Conservation (phyloP, 1,284 basidiomycete genomes). For the Rhodotorula sp. region DNA sequence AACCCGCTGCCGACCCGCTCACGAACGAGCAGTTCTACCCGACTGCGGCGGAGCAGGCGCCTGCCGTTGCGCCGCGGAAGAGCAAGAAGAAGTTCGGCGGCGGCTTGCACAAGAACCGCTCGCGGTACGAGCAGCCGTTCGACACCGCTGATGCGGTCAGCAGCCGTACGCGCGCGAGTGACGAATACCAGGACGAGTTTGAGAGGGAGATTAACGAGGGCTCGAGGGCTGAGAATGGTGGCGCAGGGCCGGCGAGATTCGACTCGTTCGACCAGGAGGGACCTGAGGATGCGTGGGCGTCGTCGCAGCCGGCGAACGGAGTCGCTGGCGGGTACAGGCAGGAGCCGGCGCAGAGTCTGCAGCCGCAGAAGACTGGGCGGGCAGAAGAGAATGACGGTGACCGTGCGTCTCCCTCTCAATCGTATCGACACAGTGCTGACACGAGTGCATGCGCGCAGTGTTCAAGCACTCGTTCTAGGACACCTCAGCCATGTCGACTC, state of each 20-base stretch:
- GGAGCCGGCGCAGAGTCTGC: background rate
- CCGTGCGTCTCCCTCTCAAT: constrained; percentile 8
- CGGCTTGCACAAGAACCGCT: constrained; percentile 26
- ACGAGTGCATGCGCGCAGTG: constrained; percentile 9
- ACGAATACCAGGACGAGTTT: constrained; percentile 38
- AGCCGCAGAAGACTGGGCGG: constrained; percentile 17
- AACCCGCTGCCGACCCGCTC: constrained; percentile 24
- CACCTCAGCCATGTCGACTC: background rate
- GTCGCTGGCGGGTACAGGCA: background rate
- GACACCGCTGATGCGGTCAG: constrained; percentile 15
- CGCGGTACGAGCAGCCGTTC: constrained; percentile 32
- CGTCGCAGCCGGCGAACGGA: constrained; percentile 6
- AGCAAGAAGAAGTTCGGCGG: constrained; percentile 26
- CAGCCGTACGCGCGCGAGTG: constrained; percentile 16
- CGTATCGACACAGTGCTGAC: background rate
- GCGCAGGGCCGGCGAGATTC: constrained; percentile 15
- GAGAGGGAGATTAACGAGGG: constrained; percentile 39
- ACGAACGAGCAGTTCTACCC: constrained; percentile 36
- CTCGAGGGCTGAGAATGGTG: background rate
- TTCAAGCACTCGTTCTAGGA: constrained; percentile 33
- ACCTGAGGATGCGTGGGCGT: constrained; percentile 30
- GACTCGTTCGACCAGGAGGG: constrained; percentile 34
- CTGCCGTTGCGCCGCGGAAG: constrained; percentile 11
- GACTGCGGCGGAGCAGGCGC: background rate
- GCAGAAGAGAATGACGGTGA: constrained; percentile 23